Conservation (phyloP, 768 basidiomycete genomes). For the Lyophyllum shimeji region DNA sequence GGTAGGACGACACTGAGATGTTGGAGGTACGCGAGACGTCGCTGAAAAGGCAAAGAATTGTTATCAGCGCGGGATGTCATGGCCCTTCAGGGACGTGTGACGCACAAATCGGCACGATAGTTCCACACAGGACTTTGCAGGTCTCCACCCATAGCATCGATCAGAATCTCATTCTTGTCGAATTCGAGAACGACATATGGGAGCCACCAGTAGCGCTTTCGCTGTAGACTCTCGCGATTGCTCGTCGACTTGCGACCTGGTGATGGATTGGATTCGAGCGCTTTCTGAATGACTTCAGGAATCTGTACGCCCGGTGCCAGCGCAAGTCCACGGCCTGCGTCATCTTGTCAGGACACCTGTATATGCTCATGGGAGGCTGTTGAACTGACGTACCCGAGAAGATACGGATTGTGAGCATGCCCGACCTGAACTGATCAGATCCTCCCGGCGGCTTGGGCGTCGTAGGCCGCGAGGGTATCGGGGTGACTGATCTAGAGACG, state of each 20-base stretch:
- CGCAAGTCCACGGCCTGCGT: constrained; percentile 71
- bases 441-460: constrained; percentile 64
- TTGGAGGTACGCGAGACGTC: constrained; percentile 95
- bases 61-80: constrained; percentile 1
- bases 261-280: constrained; percentile 58
- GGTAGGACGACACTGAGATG: constrained; percentile 88
- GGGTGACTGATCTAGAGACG: constrained; percentile 76
- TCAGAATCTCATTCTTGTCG: constrained; percentile 95
- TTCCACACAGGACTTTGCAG: constrained; percentile 90
- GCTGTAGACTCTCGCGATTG: constrained; percentile 88
- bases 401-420: constrained; percentile 94
- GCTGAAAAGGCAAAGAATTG: constrained; percentile 37
- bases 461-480: constrained; percentile 78
- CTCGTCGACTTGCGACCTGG: constrained; percentile 56
- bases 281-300: constrained; percentile 83
- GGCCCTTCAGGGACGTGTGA: constrained; percentile 17
- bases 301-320: constrained; percentile 77
- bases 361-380: not conserved
- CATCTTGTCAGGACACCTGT: not conserved
- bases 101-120: constrained; percentile 93
- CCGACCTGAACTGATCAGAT: constrained; percentile 73
- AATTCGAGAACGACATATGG: constrained; percentile 98
- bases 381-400: constrained; percentile 71
- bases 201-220: constrained; percentile 94
- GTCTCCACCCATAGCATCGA: constrained; percentile 97